Evolutionary conservation across 2,329 filamentous ascomycete genomes (phyloP), one percentile per base, ranked within the genome.

Genomic region (Botryotinia calthae): DNA sequence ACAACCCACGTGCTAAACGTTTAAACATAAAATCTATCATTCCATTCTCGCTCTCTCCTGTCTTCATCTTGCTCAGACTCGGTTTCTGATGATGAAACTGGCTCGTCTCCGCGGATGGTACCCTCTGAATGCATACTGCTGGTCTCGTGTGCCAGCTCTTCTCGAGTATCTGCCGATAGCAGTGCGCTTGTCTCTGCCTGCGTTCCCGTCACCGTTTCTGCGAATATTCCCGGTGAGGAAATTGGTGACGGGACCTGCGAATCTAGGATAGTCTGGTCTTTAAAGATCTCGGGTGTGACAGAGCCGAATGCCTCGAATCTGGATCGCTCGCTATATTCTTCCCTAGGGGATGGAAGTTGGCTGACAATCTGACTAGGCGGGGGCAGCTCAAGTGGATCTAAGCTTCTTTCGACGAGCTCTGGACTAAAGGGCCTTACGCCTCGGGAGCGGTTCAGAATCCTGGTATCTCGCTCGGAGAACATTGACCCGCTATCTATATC

Each of bases 401-500:
- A 59, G 12, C 73, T 75, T 20, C 75, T 72, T 48, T 76, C 75
- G 31, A 72, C 74, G 10, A 75, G 70, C 40, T 75, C 87, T 3
- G 89, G 89, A 25, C 87, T 89, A 76, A 91, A 91, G 0, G 88
- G 88, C 46, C 89, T 80, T 28, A 86, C 85, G 25, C 85, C 86
- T 25, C 88, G 82, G 22, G 86, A 83, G 67, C 85, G 83, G 79
- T 87, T 88, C 75, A 87, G 83, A 64, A 79, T 76, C 0, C 78
- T 76, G 6, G 75, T 76, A 25, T 76, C 77, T 20, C 76, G 72
- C 68, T 88, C 86, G 18, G 86, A 87, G 76, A 88, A 86, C 64
- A 88, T 84, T 79, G 86, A 87, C 62, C 80, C 79, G 63, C 88
- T 86, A 40, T 81, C 82, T 31, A 44, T 77, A 65, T 79, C 79